phyloP scores from a whole-genome alignment of 352 stramenopile species.

The Phytophthora podocarpi region DNA sequence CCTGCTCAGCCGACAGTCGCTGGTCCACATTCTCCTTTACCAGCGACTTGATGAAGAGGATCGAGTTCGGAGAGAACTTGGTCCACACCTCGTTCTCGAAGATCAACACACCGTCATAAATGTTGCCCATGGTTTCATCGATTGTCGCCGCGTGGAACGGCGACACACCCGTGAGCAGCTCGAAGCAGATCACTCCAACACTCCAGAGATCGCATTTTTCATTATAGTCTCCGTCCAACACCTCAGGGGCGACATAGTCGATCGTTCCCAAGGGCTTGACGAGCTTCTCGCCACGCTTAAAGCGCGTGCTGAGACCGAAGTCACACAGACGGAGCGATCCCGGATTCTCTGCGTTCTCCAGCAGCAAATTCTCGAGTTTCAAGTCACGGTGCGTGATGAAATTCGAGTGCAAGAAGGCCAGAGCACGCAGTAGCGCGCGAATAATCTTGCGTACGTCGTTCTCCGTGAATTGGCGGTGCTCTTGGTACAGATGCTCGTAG shows the following conservation, averaged over 20 bases:
- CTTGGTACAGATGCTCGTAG: conserved; percentile 78
- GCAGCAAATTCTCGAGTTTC: conserved; percentile 84
- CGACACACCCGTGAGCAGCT: conserved; percentile 68
- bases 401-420: conserved; percentile 82
- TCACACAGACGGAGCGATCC: conserved; percentile 84
- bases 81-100: conserved; percentile 78
- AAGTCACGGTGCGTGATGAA: conserved; percentile 83
- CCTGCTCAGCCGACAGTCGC: conserved; percentile 67
- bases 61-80: conserved; percentile 60
- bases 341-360: conserved; percentile 66
- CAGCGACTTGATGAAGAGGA: conserved; percentile 83
- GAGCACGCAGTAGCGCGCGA: conserved; percentile 53
- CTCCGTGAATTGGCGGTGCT: conserved; percentile 65
- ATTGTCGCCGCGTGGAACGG: conserved; percentile 74
- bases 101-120: conserved; percentile 75
- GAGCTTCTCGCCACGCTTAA: conserved; percentile 74
- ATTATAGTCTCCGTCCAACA: conserved; percentile 84
- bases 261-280: conserved; percentile 80
- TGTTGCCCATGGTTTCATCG: conserved; percentile 85
- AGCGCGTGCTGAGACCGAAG: conserved; percentile 81
- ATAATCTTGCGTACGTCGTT: conserved; percentile 73
- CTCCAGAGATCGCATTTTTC: conserved; percentile 86
- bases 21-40: conserved; percentile 76
- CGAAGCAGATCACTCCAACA: conserved; percentile 80
- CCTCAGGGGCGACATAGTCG: conserved; percentile 83